Conservation (phyloP, 2,329 filamentous ascomycete species). For the Sporothrix pseudoabietina region DNA sequence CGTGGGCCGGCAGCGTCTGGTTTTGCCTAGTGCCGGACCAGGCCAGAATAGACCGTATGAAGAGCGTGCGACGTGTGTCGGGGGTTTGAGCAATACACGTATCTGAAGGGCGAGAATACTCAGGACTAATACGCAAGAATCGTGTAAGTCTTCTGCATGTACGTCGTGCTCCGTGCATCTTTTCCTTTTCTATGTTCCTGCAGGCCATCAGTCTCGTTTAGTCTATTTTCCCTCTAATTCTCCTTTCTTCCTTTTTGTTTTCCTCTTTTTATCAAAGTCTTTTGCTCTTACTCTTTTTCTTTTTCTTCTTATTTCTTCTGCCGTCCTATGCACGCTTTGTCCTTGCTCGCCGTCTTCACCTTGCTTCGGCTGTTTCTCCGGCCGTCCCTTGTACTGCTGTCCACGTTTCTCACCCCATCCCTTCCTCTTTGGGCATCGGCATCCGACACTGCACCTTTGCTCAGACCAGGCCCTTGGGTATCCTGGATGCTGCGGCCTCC, state of each 20-base stretch:
- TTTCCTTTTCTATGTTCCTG: not conserved
- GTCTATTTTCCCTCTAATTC: too few species aligned
- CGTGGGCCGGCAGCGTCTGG: not conserved
- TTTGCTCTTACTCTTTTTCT: not conserved
- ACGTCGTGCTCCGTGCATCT: not conserved
- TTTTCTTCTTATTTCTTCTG: not conserved
- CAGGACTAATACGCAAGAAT: not conserved
- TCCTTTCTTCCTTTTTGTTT: too few species aligned
- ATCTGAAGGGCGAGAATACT: not conserved
- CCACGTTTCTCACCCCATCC: not conserved
- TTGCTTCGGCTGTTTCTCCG: not conserved
- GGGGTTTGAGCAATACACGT: not conserved
- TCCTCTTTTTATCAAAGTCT: not conserved
- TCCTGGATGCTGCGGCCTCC: not conserved
- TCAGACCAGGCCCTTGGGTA: not conserved
- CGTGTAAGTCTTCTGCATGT: conserved; percentile 18
- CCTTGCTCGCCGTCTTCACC: conserved; percentile 11
- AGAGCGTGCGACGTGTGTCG: not conserved
- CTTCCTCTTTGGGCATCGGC: conserved; percentile 9
- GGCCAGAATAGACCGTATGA: not conserved
- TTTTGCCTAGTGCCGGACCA: conserved; percentile 15
- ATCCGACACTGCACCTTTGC: not conserved
- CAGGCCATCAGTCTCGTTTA: not conserved
- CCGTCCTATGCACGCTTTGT: not conserved
- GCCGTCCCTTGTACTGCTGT: not conserved